Conservation (phyloP, 441 rosid genomes). For the Populus hybrid region DNA sequence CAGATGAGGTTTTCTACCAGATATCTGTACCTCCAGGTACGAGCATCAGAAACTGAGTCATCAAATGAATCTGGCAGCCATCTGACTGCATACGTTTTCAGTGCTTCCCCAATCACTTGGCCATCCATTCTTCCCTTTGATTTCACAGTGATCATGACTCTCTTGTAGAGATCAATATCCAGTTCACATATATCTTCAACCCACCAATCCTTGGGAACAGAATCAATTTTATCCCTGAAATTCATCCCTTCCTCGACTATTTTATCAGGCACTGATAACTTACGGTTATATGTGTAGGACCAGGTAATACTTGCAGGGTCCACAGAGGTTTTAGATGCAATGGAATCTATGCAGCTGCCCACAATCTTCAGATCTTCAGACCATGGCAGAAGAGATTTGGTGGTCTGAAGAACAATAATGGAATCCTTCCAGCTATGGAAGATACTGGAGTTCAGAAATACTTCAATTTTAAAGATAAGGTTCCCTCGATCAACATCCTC, state of each 20-base stretch:
- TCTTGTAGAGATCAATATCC: constrained; percentile 72
- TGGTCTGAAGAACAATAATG: constrained; percentile 84
- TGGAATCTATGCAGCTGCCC: constrained; percentile 82
- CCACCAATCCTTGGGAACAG: constrained; percentile 97
- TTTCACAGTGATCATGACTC: constrained; percentile 62
- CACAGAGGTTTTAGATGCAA: constrained; percentile 77
- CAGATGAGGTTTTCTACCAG: constrained; percentile 66
- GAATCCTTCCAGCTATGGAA: constrained; percentile 97
- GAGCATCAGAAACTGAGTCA: constrained; percentile 49
- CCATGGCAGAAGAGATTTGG: constrained; percentile 76
- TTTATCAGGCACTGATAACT: constrained; percentile 50
- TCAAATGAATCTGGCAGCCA: constrained; percentile 81
- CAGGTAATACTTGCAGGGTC: constrained; percentile 74
- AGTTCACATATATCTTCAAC: constrained; percentile 92
- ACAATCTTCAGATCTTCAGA: constrained; percentile 86
- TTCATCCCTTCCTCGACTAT: constrained; percentile 41
- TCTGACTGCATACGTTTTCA: constrained; percentile 65
- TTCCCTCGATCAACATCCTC: constrained; percentile 84
- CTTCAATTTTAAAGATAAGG: constrained; percentile 79
- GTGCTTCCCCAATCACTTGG: constrained; percentile 69
- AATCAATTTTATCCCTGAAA: constrained; percentile 42
- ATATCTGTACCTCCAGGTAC: constrained; percentile 44
- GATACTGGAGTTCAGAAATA: constrained; percentile 83
- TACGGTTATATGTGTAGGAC: constrained; percentile 89
- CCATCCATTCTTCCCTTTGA: constrained; percentile 84